Base-by-base conservation (phyloP, 2,329 filamentous ascomycete genomes). In the Monilinia fructigena region DNA sequence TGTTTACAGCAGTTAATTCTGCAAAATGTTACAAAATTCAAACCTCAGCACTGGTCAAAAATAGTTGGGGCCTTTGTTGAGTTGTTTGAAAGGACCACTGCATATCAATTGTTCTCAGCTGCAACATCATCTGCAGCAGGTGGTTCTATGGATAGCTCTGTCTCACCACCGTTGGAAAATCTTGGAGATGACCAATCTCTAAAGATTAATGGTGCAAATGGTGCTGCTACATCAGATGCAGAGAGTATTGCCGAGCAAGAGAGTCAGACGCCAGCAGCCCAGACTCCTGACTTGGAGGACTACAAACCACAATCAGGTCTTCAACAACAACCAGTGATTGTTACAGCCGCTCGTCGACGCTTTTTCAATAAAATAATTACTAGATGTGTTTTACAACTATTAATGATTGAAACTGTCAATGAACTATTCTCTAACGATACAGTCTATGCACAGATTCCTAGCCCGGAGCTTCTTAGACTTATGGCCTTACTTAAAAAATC, bases 281-380 rank as follows among this genome's bases (percentile, higher is more conserved):
- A 67, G 23, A 63, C 67, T 14, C 69, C 68, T 16, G 74, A 76
- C 3, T 68, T 77, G 1, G 95, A 99, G 77, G 93, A 98, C 76
- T 98, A 96, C 80, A 91, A 89, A 70, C 91, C 92, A 6, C 83
- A 89, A 48, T 85, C 86, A 31, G 87, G 85, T 64, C 82, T 93
- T 18, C 93, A 96, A 76, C 92, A 95, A 77, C 92, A 96, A 68
- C 92, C 94, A 0, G 85, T 97, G 7, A 91, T 96, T 0, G 94
- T 99, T 6, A 98, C 95, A 1, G 92, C 93, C 2, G 93, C 95
- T 0, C 90, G 95, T 35, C 87, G 95, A 47, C 90, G 93, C 63
- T 97, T 97, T 82, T 99, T 99, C 84, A 99, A 99, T 80, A 91
- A 94, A 72, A 99, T 99, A 78, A 99, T 99, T 78, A 97, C 94